These are phyloP conservation scores for Musa troglodytarum DNA, from an alignment of 176 grass and related monocot genomes.

Conservation along the genomic window DNA sequence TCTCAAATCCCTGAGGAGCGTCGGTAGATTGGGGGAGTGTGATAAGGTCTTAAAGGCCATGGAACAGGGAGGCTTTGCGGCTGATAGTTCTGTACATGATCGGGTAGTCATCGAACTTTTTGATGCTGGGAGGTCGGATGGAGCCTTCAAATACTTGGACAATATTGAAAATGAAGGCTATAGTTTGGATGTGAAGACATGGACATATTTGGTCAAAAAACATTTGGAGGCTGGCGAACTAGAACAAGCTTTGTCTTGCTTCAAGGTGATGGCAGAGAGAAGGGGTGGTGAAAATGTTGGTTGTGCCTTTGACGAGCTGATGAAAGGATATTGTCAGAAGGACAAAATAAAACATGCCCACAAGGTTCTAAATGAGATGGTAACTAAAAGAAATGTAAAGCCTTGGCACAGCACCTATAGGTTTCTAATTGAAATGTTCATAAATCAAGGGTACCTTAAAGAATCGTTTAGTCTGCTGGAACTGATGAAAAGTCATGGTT, in stretches of 20 bases:
- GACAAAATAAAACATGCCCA: constrained; percentile 38
- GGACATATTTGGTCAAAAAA: constrained; percentile 43
- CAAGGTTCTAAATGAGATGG: constrained; percentile 47
- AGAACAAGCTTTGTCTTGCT: constrained; percentile 37
- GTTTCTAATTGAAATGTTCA: constrained; percentile 49
- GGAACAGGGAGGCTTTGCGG: constrained; percentile 58
- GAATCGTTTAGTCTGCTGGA: constrained; percentile 44
- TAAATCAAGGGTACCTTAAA: constrained; percentile 34
- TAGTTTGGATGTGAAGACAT: constrained; percentile 45
- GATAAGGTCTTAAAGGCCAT: constrained; percentile 61
- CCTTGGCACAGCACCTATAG: constrained; percentile 69
- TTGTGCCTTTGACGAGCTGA: constrained; percentile 33
- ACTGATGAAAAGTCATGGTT: constrained; percentile 62
- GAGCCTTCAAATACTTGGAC: constrained; percentile 34
- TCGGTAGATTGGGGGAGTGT: constrained; percentile 58
- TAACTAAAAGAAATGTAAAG: constrained; percentile 29
- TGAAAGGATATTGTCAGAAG: constrained; percentile 45
- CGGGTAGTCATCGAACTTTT: constrained; percentile 52
- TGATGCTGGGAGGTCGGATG: constrained; percentile 41
- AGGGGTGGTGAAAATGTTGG: constrained; percentile 24
- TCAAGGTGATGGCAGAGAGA: constrained; percentile 40
- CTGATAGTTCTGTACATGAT: constrained; percentile 37
- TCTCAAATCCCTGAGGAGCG: constrained; percentile 56
- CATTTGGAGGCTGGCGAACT: constrained; percentile 32
- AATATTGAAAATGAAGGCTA: constrained; percentile 36